A percentile compares a stretch with the other conserved stretches of the same genome.
Conservation (phyloP, 768 basidiomycete species). For the Pleurotus platypus region DNA sequence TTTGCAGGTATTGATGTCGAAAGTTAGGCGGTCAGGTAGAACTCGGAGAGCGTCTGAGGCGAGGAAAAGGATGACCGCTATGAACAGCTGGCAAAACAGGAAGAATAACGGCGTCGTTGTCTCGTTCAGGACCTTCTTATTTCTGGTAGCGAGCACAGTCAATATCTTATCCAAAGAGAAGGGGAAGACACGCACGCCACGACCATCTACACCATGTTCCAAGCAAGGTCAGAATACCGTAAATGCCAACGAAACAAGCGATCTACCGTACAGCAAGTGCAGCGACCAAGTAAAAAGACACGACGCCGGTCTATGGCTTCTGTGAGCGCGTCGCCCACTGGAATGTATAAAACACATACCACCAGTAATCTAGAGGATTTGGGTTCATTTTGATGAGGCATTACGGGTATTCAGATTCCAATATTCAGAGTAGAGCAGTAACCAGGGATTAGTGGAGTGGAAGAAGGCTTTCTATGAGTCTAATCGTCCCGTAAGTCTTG, state of each 20-base stretch:
- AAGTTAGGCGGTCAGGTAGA: conserved; percentile 60
- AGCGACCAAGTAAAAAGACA: conserved; percentile 85
- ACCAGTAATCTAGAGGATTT: conserved; percentile 13
- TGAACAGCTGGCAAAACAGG: conserved; percentile 74
- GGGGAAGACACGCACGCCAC: conserved; percentile 58
- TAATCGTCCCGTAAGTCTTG: no score
- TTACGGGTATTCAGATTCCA: neutral
- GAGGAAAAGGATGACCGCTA: conserved; percentile 76
- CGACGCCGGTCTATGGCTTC: conserved; percentile 57
- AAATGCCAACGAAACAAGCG: neutral
- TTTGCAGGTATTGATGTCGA: conserved; percentile 64
- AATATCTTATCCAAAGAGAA: neutral
- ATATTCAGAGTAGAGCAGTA: no score
- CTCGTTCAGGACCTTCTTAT: conserved; percentile 86
- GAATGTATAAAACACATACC: conserved; percentile 22
- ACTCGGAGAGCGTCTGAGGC: conserved; percentile 58
- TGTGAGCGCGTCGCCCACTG: conserved; percentile 18
- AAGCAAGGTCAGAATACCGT: neutral
- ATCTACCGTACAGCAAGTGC: conserved; percentile 66
- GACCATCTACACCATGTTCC: conserved; percentile 63
- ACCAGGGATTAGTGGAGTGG: no score
- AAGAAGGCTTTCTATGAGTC: no score
- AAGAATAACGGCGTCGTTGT: conserved; percentile 83
- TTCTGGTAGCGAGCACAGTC: conserved; percentile 38
- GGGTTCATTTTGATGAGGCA: conserved; percentile 13